These are phyloP conservation scores for Podospora sp. DNA, from an alignment of 495 filamentous ascomycete species.

Conservation along the genomic window DNA sequence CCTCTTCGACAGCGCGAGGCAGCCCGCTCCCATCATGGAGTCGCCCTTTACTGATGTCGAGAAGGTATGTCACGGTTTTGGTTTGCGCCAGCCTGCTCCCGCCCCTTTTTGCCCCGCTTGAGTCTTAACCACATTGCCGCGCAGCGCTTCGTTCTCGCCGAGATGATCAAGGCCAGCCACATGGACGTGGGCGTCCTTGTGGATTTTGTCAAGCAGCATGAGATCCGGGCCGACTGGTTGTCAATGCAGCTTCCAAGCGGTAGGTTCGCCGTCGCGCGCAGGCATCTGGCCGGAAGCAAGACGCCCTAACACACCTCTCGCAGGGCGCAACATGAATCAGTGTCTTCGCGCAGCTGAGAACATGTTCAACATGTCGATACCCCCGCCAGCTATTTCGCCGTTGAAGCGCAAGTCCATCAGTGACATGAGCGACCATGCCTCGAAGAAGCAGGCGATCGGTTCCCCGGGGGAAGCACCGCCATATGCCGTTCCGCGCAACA, in stretches of 20 bases:
- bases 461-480: constrained; percentile 30
- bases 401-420: constrained; percentile 49
- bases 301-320: constrained; percentile 29
- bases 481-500: constrained; percentile 23
- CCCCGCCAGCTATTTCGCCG: constrained; percentile 39
- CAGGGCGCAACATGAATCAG: constrained; percentile 54
- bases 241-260: constrained; percentile 51
- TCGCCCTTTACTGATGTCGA: constrained; percentile 51
- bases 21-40: constrained; percentile 44
- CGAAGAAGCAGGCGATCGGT: constrained; percentile 45
- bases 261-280: constrained; percentile 33
- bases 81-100: background rate
- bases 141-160: constrained; percentile 58
- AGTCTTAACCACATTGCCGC: constrained; percentile 18
- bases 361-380: constrained; percentile 46
- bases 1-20: constrained; percentile 34
- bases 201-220: constrained; percentile 52
- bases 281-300: background rate
- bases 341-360: constrained; percentile 45
- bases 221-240: constrained; percentile 48
- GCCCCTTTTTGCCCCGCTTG: constrained; percentile 18
- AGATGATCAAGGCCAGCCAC: constrained; percentile 56
- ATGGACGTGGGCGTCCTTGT: constrained; percentile 49
- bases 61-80: constrained; percentile 47
- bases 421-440: constrained; percentile 44